A percentile compares a stretch with the other conserved stretches of the same genome.
phyloP scores from a whole-genome alignment of 805 yeast genomes.

The Wickerhamomyces tratensis region DNA sequence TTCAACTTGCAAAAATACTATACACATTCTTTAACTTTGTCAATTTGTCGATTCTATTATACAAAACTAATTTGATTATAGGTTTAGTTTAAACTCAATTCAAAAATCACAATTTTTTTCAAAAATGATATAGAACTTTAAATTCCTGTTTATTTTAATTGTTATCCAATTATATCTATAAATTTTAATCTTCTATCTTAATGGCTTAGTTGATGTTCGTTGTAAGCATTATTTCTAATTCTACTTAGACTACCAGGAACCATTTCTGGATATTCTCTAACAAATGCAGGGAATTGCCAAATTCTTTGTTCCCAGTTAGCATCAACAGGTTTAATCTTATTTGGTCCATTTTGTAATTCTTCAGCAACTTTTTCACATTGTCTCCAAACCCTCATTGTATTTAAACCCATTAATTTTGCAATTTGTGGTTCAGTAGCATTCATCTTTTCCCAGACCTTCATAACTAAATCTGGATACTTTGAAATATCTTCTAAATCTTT shows the following conservation, averaged over 20 bases:
- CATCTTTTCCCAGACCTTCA: slow-evolving; percentile 10
- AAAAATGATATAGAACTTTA: no score
- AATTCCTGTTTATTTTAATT: no score
- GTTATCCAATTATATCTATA: no score
- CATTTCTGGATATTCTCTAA: slow-evolving; percentile 26
- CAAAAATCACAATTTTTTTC: no score
- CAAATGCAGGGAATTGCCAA: slow-evolving; percentile 30
- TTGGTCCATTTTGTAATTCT: slow-evolving; percentile 6
- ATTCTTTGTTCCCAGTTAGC: slow-evolving; percentile 31
- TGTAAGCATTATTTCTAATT: not conserved
- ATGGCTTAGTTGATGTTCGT: not conserved
- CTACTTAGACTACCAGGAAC: slow-evolving; percentile 21
- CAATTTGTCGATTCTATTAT: no score
- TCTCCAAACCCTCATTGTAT: slow-evolving; percentile 33
- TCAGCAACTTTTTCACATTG: slow-evolving; percentile 22
- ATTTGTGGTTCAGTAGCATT: slow-evolving; percentile 31
- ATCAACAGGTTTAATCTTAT: slow-evolving; percentile 19
- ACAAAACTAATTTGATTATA: no score
- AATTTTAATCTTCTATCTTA: no score
- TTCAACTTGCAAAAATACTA: not conserved
- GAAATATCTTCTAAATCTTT: slow-evolving; percentile 37
- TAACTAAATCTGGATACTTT: slow-evolving; percentile 35
- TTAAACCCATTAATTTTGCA: slow-evolving; percentile 28
- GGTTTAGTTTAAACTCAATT: not conserved
- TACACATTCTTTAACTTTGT: not conserved